phyloP scores from a whole-genome alignment of 805 yeast species.

The Wickerhamomyces pijperi region DNA sequence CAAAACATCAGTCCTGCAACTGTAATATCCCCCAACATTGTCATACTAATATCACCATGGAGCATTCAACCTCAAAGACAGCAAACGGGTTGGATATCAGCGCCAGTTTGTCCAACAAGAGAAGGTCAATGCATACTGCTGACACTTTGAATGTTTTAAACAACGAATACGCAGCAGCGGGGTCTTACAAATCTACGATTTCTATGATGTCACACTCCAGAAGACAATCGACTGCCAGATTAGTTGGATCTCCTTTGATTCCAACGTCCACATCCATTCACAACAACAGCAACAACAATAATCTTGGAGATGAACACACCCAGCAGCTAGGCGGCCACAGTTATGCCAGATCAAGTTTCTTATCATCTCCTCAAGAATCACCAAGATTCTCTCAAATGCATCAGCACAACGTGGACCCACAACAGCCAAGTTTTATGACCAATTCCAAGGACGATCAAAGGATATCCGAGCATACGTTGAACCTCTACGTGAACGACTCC shows the following conservation, averaged over 20 bases:
- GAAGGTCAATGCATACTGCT: not conserved
- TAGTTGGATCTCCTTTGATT: constrained; percentile 2
- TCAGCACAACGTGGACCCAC: constrained; percentile 8
- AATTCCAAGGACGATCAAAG: constrained; percentile 4
- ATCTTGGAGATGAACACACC: too few relatives aligned
- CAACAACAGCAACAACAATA: too few relatives aligned
- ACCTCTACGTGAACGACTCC: constrained; percentile 10
- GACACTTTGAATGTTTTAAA: not conserved
- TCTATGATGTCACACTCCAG: constrained; percentile 1
- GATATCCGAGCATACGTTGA: constrained; percentile 8
- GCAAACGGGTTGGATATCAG: not conserved
- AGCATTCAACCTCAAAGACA: too few relatives aligned
- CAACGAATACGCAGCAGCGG: not conserved
- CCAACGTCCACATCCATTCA: not conserved
- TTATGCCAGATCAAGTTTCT: not conserved
- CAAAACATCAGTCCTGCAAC: too few relatives aligned
- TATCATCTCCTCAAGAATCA: not conserved
- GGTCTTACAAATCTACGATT: not conserved
- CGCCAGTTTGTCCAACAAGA: not conserved
- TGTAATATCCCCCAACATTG: too few relatives aligned
- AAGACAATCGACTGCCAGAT: constrained; percentile 4
- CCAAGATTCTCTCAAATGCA: not conserved
- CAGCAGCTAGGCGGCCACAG: too few relatives aligned
- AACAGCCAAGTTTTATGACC: constrained; percentile 10
- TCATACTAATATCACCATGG: too few relatives aligned